Evolutionary conservation across 768 basidiomycete species (phyloP), one percentile per base, ranked within the genome.

Genomic region (Amanita pallidorosea): DNA sequence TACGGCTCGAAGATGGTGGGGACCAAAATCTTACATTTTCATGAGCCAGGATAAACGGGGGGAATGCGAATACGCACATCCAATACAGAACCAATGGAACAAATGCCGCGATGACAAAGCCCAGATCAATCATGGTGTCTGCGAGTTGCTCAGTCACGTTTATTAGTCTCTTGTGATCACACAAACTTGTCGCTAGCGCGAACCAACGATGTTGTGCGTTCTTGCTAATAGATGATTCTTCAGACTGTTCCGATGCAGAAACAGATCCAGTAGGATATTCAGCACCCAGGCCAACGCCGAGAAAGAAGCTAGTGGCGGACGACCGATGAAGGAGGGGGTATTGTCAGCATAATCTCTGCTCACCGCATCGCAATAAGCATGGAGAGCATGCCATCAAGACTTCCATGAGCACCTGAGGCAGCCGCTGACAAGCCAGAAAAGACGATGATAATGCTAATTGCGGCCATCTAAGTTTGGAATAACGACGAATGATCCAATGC

Each of bases 201-300:
- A 96, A 85, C 80, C 91, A 89, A 47, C 83, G 69, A 63, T 94
- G 85, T 60, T 91, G 93, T 4, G 85, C 76, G 48, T 81, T 81
- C 67, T 88, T 90, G 56, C 65, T 72, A 58, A 95, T 84, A 7
- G 77, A 79, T 7, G 78, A 72, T 63, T 88, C 86, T 63, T 96
- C 94, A 2, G 90, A 87, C 59, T 91, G 88, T 60, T 96, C 94
- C 2, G 88, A 85, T 6, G 85, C 85, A 4, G 90, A 87, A 13
- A 92, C 88, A 0, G 85, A 86, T 22, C 93, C 92, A 55, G 88
- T 89, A 6, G 93, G 93, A 56, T 94, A 94, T 63, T 89, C 88
- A 4, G 87, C 88, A 4, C 90, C 88, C 0, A 92, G 75, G 20
- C 92, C 92, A 49, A 94, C 84, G 34, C 94, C 94, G 41, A 93